A percentile compares a stretch with the other conserved stretches of the same genome.
Evolutionary conservation across 345 rosid species (phyloP).

Genomic region (Acer campestre): DNA sequence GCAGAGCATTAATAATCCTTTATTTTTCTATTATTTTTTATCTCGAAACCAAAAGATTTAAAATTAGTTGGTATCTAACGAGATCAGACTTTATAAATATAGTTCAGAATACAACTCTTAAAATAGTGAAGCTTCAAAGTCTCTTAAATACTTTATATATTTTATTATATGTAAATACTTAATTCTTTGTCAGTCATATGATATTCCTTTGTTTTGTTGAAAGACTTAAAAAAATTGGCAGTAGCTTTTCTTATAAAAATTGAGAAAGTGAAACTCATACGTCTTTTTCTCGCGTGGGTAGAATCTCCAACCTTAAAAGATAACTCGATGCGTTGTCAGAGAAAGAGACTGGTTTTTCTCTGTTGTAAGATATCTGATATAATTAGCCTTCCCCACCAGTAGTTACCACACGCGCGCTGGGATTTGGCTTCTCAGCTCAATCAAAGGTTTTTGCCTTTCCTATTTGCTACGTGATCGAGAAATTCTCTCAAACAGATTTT

Average conservation of each 20-base stretch:
- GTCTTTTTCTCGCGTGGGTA: conserved; percentile 15
- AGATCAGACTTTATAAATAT: no score
- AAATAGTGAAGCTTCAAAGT: no score
- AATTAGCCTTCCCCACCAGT: neutral
- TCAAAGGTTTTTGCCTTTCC: no score
- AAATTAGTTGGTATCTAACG: no score
- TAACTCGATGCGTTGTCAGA: neutral
- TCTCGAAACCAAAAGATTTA: no score
- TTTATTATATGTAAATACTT: no score
- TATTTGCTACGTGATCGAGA: neutral
- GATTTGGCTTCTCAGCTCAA: neutral
- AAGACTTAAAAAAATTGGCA: neutral
- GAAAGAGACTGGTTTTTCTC: neutral
- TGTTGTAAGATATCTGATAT: neutral
- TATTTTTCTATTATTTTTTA: neutral
- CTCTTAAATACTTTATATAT: no score
- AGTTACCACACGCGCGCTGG: neutral
- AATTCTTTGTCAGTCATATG: no score
- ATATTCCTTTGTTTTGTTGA: no score
- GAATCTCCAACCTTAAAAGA: conserved; percentile 6
- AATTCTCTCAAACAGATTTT: neutral
- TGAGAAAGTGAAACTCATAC: neutral
- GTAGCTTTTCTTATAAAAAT: conserved; percentile 3
- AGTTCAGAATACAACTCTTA: no score
- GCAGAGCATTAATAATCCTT: conserved; percentile 2